These are phyloP conservation scores for Rhizopogon vulgaris DNA, from an alignment of 768 basidiomycete species.

Conservation along the genomic window DNA sequence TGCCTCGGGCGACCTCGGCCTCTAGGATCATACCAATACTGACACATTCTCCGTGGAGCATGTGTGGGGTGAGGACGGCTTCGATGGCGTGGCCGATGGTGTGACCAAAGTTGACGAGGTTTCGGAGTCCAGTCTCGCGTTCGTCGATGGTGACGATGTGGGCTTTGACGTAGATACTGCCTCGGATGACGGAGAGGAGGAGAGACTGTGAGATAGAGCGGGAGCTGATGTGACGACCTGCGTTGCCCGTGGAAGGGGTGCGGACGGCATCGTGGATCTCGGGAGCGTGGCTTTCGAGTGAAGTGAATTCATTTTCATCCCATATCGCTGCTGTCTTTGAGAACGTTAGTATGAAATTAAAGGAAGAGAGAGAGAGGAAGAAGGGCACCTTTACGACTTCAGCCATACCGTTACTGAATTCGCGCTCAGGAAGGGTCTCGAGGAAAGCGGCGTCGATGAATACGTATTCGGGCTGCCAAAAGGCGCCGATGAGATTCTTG, in stretches of 20 bases:
- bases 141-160: constrained; percentile 97
- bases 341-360: not conserved
- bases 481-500: constrained; percentile 97
- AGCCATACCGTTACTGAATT: constrained; percentile 99
- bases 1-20: constrained; percentile 84
- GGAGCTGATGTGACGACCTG: constrained; percentile 52
- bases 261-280: constrained; percentile 86
- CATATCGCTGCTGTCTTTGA: constrained; percentile 96
- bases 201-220: constrained; percentile 76
- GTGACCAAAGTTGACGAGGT: constrained; percentile 99
- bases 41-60: constrained; percentile 96
- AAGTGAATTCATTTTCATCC: constrained; percentile 84
- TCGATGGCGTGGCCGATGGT: constrained; percentile 98
- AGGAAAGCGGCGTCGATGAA: constrained; percentile 97
- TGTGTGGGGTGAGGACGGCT: constrained; percentile 86
- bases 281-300: constrained; percentile 78
- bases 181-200: constrained; percentile 85
- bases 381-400: constrained; percentile 86
- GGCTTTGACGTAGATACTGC: constrained; percentile 91
- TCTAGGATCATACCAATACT: constrained; percentile 95
- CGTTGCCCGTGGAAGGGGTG: constrained; percentile 40
- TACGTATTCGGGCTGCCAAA: constrained; percentile 96
- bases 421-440: constrained; percentile 84
- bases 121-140: constrained; percentile 92
- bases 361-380: not conserved